phyloP scores from a whole-genome alignment of 208 protist species.

The Acanthamoeba healyi region DNA sequence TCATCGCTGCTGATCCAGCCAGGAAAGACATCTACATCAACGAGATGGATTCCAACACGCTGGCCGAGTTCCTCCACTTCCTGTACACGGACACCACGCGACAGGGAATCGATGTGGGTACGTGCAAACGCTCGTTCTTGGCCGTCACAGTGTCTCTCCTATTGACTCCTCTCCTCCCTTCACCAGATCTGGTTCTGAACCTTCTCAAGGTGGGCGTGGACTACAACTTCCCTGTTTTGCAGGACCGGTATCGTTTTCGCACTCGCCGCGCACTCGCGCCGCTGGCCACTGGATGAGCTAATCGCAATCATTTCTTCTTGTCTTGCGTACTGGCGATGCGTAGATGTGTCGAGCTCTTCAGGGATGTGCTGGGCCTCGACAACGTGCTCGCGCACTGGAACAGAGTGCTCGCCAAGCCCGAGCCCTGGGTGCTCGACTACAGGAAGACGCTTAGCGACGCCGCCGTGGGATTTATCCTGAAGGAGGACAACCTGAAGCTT shows the following conservation, averaged over 20 bases:
- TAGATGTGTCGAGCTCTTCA: slow-evolving; percentile 1
- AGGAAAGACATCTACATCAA: neutral
- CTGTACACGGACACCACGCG: slow-evolving; percentile 40
- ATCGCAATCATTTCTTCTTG: neutral
- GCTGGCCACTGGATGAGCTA: neutral
- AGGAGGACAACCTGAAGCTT: neutral
- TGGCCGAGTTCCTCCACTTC: slow-evolving; percentile 36
- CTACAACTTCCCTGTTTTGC: neutral
- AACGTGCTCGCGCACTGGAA: neutral
- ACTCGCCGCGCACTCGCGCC: neutral
- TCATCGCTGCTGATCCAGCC: neutral
- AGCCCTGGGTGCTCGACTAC: neutral
- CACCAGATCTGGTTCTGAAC: neutral
- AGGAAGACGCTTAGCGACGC: neutral
- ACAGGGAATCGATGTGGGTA: neutral
- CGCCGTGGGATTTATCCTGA: neutral
- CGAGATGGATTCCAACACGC: neutral
- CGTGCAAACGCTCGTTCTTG: neutral
- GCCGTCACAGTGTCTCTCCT: neutral
- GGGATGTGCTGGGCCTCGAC: neutral
- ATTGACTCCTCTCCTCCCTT: neutral
- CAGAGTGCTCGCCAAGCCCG: neutral
- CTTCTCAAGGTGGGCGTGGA: neutral
- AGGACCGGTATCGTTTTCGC: neutral
- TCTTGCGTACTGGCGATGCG: neutral